phyloP scores from a whole-genome alignment of 345 rosid species.

The Euphorbia lathyris region DNA sequence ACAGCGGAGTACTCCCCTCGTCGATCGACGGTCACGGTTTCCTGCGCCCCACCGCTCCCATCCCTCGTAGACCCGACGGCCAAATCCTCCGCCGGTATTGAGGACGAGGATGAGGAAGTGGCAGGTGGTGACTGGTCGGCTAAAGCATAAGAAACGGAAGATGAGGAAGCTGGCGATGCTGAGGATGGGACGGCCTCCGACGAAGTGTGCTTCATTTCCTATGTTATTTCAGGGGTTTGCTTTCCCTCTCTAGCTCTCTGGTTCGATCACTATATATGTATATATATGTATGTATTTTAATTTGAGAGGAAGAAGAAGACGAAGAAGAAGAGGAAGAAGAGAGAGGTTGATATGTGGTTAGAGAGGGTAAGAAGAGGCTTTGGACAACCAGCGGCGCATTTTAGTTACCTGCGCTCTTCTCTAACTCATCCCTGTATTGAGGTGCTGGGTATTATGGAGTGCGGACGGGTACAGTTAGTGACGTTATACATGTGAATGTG shows the following conservation, averaged over 20 bases:
- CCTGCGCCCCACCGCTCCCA: constrained; percentile 76
- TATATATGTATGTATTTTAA: background rate
- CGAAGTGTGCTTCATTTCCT: constrained; percentile 48
- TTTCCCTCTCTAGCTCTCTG: constrained; percentile 5
- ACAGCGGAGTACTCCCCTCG: constrained; percentile 77
- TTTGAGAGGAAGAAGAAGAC: constrained; percentile 7
- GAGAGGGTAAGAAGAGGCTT: constrained; percentile 25
- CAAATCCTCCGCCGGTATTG: constrained; percentile 56
- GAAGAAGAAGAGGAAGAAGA: constrained; percentile 5
- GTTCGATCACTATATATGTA: constrained; percentile 9
- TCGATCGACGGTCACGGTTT: constrained; percentile 74
- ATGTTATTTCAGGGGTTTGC: background rate
- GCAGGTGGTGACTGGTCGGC: constrained; percentile 50
- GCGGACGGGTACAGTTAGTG: background rate
- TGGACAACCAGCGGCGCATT: constrained; percentile 34
- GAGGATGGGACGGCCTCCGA: constrained; percentile 54
- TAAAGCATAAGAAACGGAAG: constrained; percentile 3
- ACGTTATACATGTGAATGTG: background rate
- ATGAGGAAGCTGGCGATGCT: constrained; percentile 15
- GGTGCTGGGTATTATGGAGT: background rate
- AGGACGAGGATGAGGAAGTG: constrained; percentile 37
- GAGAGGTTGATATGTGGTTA: constrained; percentile 18
- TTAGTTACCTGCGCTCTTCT: constrained; percentile 28
- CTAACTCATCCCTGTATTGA: background rate
- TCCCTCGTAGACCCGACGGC: constrained; percentile 56